A percentile compares a stretch with the other conserved stretches of the same genome.
Evolutionary conservation across 768 basidiomycete genomes (phyloP).

Genomic region (Termitomyces sp.): DNA sequence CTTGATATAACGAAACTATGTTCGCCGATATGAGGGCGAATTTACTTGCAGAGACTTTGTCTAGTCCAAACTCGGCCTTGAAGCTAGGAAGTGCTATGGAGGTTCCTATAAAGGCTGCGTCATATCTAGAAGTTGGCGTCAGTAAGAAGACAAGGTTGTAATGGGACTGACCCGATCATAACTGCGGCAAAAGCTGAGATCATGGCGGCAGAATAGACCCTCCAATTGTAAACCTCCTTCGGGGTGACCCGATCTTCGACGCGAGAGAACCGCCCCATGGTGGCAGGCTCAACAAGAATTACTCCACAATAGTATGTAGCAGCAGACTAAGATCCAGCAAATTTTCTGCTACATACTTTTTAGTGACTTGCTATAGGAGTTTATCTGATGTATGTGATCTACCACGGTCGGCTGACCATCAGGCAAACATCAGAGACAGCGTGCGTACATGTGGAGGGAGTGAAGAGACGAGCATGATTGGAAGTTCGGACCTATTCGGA

Average conservation of each 20-base stretch:
- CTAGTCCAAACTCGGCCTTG: conserved; percentile 37
- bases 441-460: neutral
- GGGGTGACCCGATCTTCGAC: conserved; percentile 21
- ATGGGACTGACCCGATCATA: conserved; percentile 28
- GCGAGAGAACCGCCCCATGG: conserved; percentile 17
- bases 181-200: conserved; percentile 32
- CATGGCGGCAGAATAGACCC: conserved; percentile 30
- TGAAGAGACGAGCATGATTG: neutral
- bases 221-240: conserved; percentile 34
- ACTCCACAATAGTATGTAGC: neutral
- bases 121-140: conserved; percentile 22
- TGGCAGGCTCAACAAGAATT: neutral
- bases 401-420: neutral
- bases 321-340: neutral
- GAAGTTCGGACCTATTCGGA: neutral
- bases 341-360: neutral
- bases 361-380: neutral
- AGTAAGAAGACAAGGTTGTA: neutral
- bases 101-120: conserved; percentile 42
- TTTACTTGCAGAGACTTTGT: conserved; percentile 21
- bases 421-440: neutral
- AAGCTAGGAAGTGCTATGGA: conserved; percentile 37
- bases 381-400: neutral
- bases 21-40: conserved; percentile 34
- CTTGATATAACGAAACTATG: conserved; percentile 42